Evolutionary conservation across 2,329 filamentous ascomycete species (phyloP).

Genomic region (Neopestalotiopsis clavispora): DNA sequence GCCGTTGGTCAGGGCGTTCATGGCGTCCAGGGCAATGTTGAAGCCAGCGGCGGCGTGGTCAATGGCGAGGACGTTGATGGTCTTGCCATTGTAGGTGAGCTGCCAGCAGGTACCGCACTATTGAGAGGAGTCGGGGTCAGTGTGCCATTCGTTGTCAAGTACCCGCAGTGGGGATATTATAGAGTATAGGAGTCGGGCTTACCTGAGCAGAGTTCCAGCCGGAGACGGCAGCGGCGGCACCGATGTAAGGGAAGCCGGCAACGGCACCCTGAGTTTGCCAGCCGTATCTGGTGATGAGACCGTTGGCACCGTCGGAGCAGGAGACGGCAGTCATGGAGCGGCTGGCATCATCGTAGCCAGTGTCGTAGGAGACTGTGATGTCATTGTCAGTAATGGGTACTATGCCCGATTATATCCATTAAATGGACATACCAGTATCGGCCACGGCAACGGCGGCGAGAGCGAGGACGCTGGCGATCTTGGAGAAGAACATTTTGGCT

Average conservation of each 20-base stretch:
- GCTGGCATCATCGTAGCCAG: constrained; percentile 66
- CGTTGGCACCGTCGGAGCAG: constrained; percentile 72
- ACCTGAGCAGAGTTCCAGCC: constrained; percentile 58
- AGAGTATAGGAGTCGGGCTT: constrained; percentile 21
- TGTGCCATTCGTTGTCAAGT: background rate
- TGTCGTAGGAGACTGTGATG: constrained; percentile 70
- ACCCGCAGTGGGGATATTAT: background rate
- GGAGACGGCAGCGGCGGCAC: constrained; percentile 54
- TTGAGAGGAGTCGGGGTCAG: background rate
- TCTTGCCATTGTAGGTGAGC: constrained; percentile 55
- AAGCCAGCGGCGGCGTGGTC: constrained; percentile 56
- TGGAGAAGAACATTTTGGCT: constrained; percentile 36
- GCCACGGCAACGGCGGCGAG: constrained; percentile 32
- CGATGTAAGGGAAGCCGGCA: constrained; percentile 59
- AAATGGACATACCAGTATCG: constrained; percentile 26
- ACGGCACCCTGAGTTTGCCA: constrained; percentile 61
- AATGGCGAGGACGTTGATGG: constrained; percentile 60
- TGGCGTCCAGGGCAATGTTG: constrained; percentile 61
- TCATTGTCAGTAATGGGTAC: constrained; percentile 21
- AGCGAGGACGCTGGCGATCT: constrained; percentile 32
- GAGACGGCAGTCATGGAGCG: constrained; percentile 62
- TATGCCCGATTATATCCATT: background rate
- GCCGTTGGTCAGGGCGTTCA: constrained; percentile 60
- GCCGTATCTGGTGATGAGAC: constrained; percentile 65
- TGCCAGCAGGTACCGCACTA: constrained; percentile 65